These are phyloP conservation scores for Cladosporium colombiae DNA, from an alignment of 2,329 filamentous ascomycete species.

Conservation along the genomic window DNA sequence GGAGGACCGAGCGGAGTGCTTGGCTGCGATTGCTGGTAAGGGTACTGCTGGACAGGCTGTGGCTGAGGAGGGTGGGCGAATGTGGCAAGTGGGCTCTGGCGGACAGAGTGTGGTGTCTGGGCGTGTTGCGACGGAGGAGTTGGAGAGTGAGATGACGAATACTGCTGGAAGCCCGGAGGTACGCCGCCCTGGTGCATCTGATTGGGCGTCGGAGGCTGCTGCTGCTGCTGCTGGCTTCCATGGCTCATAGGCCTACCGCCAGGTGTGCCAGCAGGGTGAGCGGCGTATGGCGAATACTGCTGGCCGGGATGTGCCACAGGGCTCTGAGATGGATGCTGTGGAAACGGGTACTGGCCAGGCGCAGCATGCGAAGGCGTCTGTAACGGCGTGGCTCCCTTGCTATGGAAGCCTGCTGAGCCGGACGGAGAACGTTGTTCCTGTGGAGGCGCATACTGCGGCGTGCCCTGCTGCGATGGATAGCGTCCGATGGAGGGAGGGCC, in stretches of 20 bases:
- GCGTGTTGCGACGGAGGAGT: conserved; percentile 37
- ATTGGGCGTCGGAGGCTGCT: conserved; percentile 25
- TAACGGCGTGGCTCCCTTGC: conserved; percentile 33
- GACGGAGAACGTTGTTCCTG: conserved; percentile 27
- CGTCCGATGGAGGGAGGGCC: conserved; percentile 22
- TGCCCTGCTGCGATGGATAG: conserved; percentile 17
- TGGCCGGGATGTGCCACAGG: conserved; percentile 29
- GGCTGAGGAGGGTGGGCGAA: conserved; percentile 35
- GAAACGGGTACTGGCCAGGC: conserved; percentile 29
- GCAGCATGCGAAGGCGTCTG: conserved; percentile 31
- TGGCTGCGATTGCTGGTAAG: conserved; percentile 48
- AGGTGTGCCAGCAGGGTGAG: conserved; percentile 31
- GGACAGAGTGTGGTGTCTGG: conserved; percentile 35
- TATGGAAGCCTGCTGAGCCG: conserved; percentile 26
- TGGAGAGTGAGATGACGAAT: conserved; percentile 34
- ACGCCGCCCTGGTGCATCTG: conserved; percentile 7
- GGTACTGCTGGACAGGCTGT: conserved; percentile 34
- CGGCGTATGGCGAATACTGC: conserved; percentile 26
- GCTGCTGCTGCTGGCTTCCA: conserved; percentile 27
- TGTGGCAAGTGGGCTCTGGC: conserved; percentile 33
- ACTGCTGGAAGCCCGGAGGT: conserved; percentile 10
- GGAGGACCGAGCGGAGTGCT: conserved; percentile 53
- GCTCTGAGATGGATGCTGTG: conserved; percentile 32
- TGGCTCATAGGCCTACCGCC: conserved; percentile 30
- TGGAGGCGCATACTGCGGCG: conserved; percentile 26